Evolutionary conservation across 2,329 filamentous ascomycete genomes (phyloP).

Genomic region (Stachybotrys elegans): DNA sequence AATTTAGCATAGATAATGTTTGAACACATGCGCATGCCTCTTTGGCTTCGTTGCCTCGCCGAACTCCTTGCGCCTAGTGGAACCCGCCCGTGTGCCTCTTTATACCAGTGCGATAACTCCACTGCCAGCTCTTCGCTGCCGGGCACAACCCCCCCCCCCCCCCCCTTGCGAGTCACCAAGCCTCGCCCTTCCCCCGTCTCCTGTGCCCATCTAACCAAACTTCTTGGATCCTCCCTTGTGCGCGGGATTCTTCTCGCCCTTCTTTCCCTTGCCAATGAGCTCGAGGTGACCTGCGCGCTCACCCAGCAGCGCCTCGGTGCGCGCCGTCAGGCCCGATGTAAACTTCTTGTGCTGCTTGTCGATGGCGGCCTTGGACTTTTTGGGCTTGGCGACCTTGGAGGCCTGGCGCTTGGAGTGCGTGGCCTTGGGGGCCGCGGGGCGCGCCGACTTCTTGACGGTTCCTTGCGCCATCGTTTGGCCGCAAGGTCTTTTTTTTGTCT

Average conservation of each 20-base stretch:
- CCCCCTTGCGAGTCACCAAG: neutral
- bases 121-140: too few species aligned
- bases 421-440: conserved; percentile 33
- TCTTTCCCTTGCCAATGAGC: conserved; percentile 53
- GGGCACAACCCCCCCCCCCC: neutral
- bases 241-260: conserved; percentile 33
- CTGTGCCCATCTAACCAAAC: conserved; percentile 40
- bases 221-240: conserved; percentile 47
- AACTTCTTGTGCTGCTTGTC: conserved; percentile 53
- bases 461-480: conserved; percentile 54
- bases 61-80: too few species aligned
- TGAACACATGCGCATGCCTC: too few species aligned
- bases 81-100: too few species aligned
- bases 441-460: conserved; percentile 41
- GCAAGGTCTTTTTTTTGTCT: neutral
- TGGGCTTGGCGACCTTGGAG: conserved; percentile 44
- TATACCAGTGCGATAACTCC: too few species aligned
- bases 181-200: neutral
- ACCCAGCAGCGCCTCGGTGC: conserved; percentile 54
- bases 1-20: conserved; percentile 19
- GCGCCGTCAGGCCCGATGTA: conserved; percentile 46
- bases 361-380: conserved; percentile 37
- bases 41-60: too few species aligned
- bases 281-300: conserved; percentile 56
- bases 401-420: conserved; percentile 37